Evolutionary conservation across 441 rosid species (phyloP), one percentile per base, ranked within the genome.

Genomic region (Hura crepitans): DNA sequence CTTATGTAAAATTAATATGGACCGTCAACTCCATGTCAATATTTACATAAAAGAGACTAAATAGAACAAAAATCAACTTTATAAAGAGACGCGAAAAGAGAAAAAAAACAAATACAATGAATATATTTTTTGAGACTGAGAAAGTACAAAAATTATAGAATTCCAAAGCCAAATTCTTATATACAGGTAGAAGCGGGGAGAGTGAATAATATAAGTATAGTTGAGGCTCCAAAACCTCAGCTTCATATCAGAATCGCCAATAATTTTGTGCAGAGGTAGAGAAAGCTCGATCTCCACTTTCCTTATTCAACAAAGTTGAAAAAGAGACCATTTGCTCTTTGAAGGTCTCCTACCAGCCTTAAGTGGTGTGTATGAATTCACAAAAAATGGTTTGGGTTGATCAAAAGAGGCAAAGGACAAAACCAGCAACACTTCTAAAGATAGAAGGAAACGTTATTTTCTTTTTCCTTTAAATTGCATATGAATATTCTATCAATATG

Each of bases 231-330:
- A n/a, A n/a, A n/a, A n/a, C n/a, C n/a, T n/a, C n/a, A 58, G 62
- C 18, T 31, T 20, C 54, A 27, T 45, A 6, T 25, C 23, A 27
- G 4, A 0, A 37, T 37, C 8, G 42, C 42, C 17, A 63, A 3
- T 51, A 14, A 62, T 46, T 65, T 12, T 66, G 6, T 39, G 46
- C 31, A 8, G 25, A 60, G 6, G 22, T 18, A 14, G 53, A 60
- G 49, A 22, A 1, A 54, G 66, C 69, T 50, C 18, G 14, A 56
- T 49, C 61, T n/a, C 75, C 78, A 77, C 69, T 65, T 75, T 73
- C 72, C 76, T 64, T 23, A 71, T 78, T 66, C 66, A 72, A 80
- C 3, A 68, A 70, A 42, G 46, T 28, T 71, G 0, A 27, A 50
- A n/a, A n/a, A n/a, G 27, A 37, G 22, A 10, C 54, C 54, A 49